Evolutionary conservation across 192 early-diverging fungal species (phyloP).

Genomic region (Chytriomyces hyalinus): DNA sequence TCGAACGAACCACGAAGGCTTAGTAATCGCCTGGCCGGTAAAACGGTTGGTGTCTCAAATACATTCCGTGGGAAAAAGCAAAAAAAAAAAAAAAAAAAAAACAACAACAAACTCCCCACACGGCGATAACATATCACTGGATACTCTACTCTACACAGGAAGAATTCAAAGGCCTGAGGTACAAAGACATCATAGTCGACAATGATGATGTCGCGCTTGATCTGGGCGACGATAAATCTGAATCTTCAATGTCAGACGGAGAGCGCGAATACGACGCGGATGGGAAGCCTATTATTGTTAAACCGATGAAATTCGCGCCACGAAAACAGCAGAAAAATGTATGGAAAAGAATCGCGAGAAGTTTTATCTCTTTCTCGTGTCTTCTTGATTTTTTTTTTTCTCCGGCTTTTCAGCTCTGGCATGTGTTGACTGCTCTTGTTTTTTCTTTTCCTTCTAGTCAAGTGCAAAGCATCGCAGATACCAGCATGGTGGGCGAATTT

Average conservation of each 20-base stretch:
- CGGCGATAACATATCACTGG: too few relatives aligned
- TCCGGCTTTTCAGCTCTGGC: not conserved
- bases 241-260: not conserved
- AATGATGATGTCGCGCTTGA: not conserved
- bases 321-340: not conserved
- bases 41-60: not conserved
- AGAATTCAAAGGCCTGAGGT: slow-evolving; percentile 25
- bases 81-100: too few relatives aligned
- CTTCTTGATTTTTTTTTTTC: not conserved
- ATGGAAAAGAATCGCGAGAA: too few relatives aligned
- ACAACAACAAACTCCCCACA: too few relatives aligned
- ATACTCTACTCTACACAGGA: not conserved
- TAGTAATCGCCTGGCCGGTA: slow-evolving; percentile 3
- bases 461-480: not conserved
- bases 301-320: slow-evolving; percentile 10
- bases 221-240: not conserved
- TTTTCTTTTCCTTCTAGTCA: too few relatives aligned
- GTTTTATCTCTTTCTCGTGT: not conserved
- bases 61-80: too few relatives aligned
- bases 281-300: slow-evolving; percentile 26
- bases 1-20: not conserved
- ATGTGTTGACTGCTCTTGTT: too few relatives aligned
- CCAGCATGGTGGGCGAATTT: slow-evolving; percentile 27
- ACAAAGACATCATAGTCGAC: slow-evolving; percentile 2
- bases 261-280: slow-evolving; percentile 16